Conservation (phyloP, 345 rosid species). For the Hevea brasiliensis region DNA sequence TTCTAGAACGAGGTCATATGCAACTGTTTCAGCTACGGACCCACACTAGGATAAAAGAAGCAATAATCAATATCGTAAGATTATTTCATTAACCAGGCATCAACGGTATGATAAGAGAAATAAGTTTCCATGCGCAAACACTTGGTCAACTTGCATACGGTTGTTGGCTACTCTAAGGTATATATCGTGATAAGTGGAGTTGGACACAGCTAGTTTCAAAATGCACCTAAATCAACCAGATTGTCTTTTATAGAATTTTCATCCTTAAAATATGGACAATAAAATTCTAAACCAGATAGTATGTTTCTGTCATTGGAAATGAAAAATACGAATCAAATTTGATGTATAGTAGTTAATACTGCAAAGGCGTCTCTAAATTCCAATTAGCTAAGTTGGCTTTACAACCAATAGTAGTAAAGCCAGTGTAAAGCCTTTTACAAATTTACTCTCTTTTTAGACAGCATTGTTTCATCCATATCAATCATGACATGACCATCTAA, state of each 20-base stretch:
- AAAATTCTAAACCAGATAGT: not conserved
- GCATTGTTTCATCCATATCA: not conserved
- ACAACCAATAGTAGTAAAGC: not conserved
- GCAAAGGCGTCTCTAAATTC: not conserved
- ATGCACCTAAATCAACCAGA: not conserved
- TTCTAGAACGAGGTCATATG: slow-evolving; percentile 86
- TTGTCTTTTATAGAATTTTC: not conserved
- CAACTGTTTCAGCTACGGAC: slow-evolving; percentile 96
- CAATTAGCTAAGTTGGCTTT: not conserved
- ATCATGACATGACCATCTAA: not conserved
- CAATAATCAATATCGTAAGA: slow-evolving; percentile 22
- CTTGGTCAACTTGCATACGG: not conserved
- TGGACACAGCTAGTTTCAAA: not conserved
- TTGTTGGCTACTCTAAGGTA: not conserved
- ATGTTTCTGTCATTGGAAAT: no score
- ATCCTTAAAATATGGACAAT: not conserved
- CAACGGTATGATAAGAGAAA: not conserved
- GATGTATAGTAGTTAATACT: no score
- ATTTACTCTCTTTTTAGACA: not conserved
- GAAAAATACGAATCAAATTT: not conserved
- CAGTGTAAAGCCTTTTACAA: not conserved
- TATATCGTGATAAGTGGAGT: not conserved
- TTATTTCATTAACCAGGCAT: not conserved
- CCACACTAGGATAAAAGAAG: slow-evolving; percentile 60
- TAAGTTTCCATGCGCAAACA: not conserved